Percentiles rank a stretch among this genome's conserved stretches.
Evolutionary conservation across 2,329 filamentous ascomycete genomes (phyloP).

Genomic region (Cytospora schulzeri): DNA sequence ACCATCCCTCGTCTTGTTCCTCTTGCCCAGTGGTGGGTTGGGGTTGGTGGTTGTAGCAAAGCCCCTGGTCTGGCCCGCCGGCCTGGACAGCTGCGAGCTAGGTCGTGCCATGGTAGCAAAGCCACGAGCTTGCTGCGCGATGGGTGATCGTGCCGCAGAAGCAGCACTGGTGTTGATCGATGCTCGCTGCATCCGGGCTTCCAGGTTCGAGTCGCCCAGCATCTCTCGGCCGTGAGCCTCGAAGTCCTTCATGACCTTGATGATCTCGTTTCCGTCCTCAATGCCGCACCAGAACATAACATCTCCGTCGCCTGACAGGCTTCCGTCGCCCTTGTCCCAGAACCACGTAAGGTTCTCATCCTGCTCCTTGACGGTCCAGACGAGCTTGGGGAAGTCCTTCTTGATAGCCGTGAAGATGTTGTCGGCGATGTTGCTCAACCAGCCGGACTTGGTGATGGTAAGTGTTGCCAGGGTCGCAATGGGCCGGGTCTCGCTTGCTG

Average conservation of each 20-base stretch:
- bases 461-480: slow-evolving; percentile 86
- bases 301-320: slow-evolving; percentile 80
- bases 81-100: slow-evolving; percentile 23
- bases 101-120: slow-evolving; percentile 63
- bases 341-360: slow-evolving; percentile 99
- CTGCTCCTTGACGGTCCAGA: slow-evolving; percentile 95
- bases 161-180: slow-evolving; percentile 56
- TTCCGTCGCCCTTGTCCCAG: slow-evolving; percentile 94
- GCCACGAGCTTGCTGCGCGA: slow-evolving; percentile 61
- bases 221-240: slow-evolving; percentile 79
- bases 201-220: slow-evolving; percentile 86
- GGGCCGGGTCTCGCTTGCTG: slow-evolving; percentile 64
- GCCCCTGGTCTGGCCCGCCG: slow-evolving; percentile 39
- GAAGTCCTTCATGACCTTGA: slow-evolving; percentile 83
- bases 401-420: slow-evolving; percentile 93
- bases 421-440: slow-evolving; percentile 92
- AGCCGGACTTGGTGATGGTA: slow-evolving; percentile 90
- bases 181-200: slow-evolving; percentile 79
- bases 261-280: slow-evolving; percentile 78
- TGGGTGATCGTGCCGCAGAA: slow-evolving; percentile 25
- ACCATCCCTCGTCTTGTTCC: slow-evolving; percentile 80
- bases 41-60: slow-evolving; percentile 75
- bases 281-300: slow-evolving; percentile 97
- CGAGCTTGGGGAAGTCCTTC: slow-evolving; percentile 87
- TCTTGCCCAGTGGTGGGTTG: slow-evolving; percentile 85